phyloP scores from a whole-genome alignment of 2,329 filamentous ascomycete genomes.

The Verticillium albo-atrum region DNA sequence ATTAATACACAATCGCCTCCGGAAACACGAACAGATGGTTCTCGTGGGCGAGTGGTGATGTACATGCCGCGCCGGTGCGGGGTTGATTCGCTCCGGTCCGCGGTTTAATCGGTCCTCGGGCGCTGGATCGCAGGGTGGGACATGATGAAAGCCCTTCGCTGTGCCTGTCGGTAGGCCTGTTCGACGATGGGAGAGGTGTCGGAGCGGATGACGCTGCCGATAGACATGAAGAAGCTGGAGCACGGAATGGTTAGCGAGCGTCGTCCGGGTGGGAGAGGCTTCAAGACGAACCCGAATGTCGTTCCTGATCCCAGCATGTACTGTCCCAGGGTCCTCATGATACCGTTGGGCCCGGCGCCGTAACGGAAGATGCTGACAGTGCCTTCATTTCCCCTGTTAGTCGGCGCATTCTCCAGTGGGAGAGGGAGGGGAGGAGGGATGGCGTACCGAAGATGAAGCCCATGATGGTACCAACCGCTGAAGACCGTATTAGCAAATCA shows the following conservation, averaged over 20 bases:
- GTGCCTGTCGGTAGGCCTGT: constrained; percentile 71
- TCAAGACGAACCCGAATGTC: constrained; percentile 74
- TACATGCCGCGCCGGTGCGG: not conserved
- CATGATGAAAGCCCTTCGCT: constrained; percentile 69
- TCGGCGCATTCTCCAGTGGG: not conserved
- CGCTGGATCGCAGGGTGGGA: constrained; percentile 17
- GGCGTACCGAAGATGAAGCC: constrained; percentile 90
- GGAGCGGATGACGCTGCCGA: constrained; percentile 92
- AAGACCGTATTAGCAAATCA: constrained; percentile 23
- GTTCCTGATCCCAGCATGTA: constrained; percentile 95
- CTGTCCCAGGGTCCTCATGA: constrained; percentile 90
- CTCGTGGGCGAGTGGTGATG: not conserved
- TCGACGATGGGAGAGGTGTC: constrained; percentile 75
- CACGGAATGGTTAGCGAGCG: not conserved
- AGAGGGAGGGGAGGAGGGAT: constrained; percentile 1
- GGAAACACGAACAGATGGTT: not conserved
- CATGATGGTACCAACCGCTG: constrained; percentile 93
- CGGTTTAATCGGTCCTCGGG: not conserved
- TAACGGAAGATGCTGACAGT: constrained; percentile 94
- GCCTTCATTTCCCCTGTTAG: constrained; percentile 44
- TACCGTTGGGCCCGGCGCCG: constrained; percentile 86
- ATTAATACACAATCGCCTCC: not conserved
- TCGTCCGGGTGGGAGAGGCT: not conserved
- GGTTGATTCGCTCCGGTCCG: not conserved
- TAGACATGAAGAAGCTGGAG: constrained; percentile 90